These are phyloP conservation scores for Microbotryomycetes sp. DNA, from an alignment of 1,284 basidiomycete genomes.

Conservation along the genomic window DNA sequence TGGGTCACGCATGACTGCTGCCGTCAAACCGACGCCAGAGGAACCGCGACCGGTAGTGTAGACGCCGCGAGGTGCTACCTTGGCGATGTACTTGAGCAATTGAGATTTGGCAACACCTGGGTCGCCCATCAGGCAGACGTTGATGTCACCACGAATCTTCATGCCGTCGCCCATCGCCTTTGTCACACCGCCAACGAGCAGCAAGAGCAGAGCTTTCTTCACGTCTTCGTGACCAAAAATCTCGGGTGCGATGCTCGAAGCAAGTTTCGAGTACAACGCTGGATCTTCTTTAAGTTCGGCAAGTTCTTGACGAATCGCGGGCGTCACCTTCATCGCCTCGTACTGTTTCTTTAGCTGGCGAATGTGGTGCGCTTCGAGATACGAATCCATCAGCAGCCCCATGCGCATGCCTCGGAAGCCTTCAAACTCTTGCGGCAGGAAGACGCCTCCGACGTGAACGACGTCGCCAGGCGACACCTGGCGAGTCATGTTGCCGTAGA, in stretches of 20 bases:
- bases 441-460: constrained; percentile 81
- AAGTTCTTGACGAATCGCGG: constrained; percentile 68
- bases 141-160: constrained; percentile 97
- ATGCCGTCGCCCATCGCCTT: constrained; percentile 94
- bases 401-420: constrained; percentile 85
- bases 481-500: constrained; percentile 83
- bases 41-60: constrained; percentile 98
- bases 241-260: constrained; percentile 81
- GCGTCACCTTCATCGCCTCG: constrained; percentile 83
- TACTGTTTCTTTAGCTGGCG: constrained; percentile 98
- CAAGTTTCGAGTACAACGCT: constrained; percentile 69
- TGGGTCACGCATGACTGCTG: constrained; percentile 97
- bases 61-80: constrained; percentile 92
- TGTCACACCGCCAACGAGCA: constrained; percentile 91
- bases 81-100: constrained; percentile 95
- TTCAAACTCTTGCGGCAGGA: constrained; percentile 81
- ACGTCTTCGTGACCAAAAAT: constrained; percentile 98
- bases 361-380: constrained; percentile 84
- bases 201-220: constrained; percentile 90
- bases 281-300: constrained; percentile 65
- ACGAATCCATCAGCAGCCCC: constrained; percentile 93
- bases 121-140: constrained; percentile 98
- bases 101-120: constrained; percentile 99
- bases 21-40: constrained; percentile 95
- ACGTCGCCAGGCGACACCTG: constrained; percentile 93